A percentile compares a stretch with the other conserved stretches of the same genome.
These are phyloP conservation scores for Tylopilus intermedius DNA, from an alignment of 768 basidiomycete species.

Conservation along the genomic window DNA sequence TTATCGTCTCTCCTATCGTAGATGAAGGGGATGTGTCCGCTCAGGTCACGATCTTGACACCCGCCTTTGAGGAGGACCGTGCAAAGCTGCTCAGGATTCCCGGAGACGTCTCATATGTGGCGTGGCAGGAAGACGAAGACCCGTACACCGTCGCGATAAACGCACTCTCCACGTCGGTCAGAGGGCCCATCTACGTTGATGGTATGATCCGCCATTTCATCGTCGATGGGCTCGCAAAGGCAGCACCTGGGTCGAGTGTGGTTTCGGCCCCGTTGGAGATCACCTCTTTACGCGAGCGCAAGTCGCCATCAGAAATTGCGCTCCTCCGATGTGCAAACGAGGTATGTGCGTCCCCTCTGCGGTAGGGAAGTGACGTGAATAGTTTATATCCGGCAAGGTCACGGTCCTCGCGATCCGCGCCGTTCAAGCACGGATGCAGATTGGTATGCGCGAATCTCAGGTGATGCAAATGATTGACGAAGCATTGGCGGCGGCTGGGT, in stretches of 20 bases:
- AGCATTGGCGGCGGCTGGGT: constrained; percentile 54
- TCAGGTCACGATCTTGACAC: constrained; percentile 62
- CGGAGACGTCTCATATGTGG: constrained; percentile 40
- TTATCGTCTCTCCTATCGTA: constrained; percentile 50
- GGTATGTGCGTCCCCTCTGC: constrained; percentile 46
- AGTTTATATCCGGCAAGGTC: constrained; percentile 43
- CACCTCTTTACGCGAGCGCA: constrained; percentile 64
- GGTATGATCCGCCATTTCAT: constrained; percentile 58
- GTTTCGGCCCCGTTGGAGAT: constrained; percentile 51
- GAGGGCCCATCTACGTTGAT: constrained; percentile 53
- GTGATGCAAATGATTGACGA: constrained; percentile 52
- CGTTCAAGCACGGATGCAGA: constrained; percentile 52
- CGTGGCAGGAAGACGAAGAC: constrained; percentile 65
- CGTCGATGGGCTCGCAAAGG: constrained; percentile 54
- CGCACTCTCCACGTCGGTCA: constrained; percentile 22
- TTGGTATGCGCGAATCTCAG: constrained; percentile 75
- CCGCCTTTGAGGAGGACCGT: constrained; percentile 69
- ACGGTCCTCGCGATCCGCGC: constrained; percentile 70
- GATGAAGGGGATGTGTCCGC: constrained; percentile 30
- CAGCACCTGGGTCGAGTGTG: constrained; percentile 36
- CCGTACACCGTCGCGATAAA: constrained; percentile 54
- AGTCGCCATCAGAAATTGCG: constrained; percentile 64
- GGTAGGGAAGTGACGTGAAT: background rate
- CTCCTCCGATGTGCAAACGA: constrained; percentile 77
- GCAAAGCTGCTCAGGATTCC: constrained; percentile 59